Evolutionary conservation across 495 filamentous ascomycete species (phyloP).

Genomic region (Tuber borchii): DNA sequence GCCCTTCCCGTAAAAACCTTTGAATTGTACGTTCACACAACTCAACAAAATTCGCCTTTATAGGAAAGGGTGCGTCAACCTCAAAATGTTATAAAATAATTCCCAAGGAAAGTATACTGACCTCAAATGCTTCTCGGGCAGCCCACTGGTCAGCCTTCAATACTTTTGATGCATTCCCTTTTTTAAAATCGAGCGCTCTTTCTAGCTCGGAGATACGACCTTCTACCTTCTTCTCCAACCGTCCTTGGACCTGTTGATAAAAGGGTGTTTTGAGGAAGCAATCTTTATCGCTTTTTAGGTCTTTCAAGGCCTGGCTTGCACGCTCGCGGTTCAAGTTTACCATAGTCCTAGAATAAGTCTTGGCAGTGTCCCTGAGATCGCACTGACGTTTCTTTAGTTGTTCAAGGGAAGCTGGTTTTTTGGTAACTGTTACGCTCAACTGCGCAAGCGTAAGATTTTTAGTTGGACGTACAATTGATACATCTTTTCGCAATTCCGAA

Average conservation of each 20-base stretch:
- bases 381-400: constrained; percentile 35
- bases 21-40: constrained; percentile 1
- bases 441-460: not conserved
- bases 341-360: constrained; percentile 29
- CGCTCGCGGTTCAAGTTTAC: constrained; percentile 27
- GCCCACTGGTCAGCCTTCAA: constrained; percentile 28
- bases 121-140: constrained; percentile 27
- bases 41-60: not conserved
- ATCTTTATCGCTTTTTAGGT: constrained; percentile 29
- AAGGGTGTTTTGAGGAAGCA: constrained; percentile 26
- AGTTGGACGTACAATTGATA: not conserved
- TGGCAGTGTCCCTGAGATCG: constrained; percentile 24
- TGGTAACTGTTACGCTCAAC: not conserved
- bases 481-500: not conserved
- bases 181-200: constrained; percentile 26
- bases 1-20: constrained; percentile 30
- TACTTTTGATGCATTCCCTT: constrained; percentile 25
- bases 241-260: constrained; percentile 8
- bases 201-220: constrained; percentile 22
- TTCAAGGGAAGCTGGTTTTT: constrained; percentile 27
- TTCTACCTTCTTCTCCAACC: constrained; percentile 20
- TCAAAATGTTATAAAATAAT: constrained; percentile 6
- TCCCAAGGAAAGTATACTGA: constrained; percentile 18
- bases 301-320: constrained; percentile 32
- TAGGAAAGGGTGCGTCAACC: not conserved